phyloP scores from a whole-genome alignment of 768 basidiomycete species.

The Pisolithus marmoratus region DNA sequence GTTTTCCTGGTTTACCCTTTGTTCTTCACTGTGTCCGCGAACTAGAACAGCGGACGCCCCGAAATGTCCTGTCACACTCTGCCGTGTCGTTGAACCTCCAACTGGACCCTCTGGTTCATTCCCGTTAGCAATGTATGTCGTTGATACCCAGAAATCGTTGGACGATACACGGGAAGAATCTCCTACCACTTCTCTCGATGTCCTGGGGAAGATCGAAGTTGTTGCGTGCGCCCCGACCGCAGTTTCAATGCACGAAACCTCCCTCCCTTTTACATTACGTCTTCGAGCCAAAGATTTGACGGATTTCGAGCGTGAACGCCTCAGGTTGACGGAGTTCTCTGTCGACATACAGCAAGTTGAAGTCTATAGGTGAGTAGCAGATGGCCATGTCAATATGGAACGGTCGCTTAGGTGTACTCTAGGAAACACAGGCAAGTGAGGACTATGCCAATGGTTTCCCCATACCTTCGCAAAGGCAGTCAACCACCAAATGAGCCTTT shows the following conservation, averaged over 20 bases:
- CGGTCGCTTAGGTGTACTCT: conserved; percentile 2
- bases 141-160: conserved; percentile 32
- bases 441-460: conserved; percentile 45
- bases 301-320: conserved; percentile 42
- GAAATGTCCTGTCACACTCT: conserved; percentile 39
- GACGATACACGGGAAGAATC: conserved; percentile 7
- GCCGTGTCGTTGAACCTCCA: conserved; percentile 48
- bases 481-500: conserved; percentile 67
- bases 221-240: conserved; percentile 57
- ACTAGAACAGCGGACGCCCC: conserved; percentile 35
- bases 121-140: conserved; percentile 36
- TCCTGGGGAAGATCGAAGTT: conserved; percentile 61
- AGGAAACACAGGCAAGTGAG: conserved; percentile 38
- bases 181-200: conserved; percentile 40
- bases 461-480: conserved; percentile 42
- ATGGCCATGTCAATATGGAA: background rate
- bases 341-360: conserved; percentile 62
- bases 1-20: conserved; percentile 50
- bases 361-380: conserved; percentile 42
- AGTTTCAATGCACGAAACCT: conserved; percentile 39
- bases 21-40: conserved; percentile 49
- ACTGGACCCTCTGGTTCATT: conserved; percentile 26
- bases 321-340: conserved; percentile 52
- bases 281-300: conserved; percentile 52
- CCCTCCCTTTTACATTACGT: conserved; percentile 52